A percentile compares a stretch with the other conserved stretches of the same genome.
Conservation (phyloP, 352 stramenopile species). For the Phytophthora niederhauseri region DNA sequence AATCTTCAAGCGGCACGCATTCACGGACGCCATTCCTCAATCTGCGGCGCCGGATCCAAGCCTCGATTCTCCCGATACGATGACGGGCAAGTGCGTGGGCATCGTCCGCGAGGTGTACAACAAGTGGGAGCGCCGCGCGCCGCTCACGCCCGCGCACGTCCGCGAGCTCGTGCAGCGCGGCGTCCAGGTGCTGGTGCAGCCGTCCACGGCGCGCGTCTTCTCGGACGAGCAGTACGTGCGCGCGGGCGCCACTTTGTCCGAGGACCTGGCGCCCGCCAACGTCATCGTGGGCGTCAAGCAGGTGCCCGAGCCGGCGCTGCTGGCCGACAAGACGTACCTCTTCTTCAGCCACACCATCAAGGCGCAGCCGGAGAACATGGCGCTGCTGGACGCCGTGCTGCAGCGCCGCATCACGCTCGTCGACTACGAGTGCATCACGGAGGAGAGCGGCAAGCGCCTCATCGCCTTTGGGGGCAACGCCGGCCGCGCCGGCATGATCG, state of each 20-base stretch:
- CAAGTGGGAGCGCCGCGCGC: slow-evolving; percentile 95
- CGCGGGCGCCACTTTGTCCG: slow-evolving; percentile 88
- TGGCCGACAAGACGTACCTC: slow-evolving; percentile 95
- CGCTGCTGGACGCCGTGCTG: slow-evolving; percentile 92
- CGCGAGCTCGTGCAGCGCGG: slow-evolving; percentile 78
- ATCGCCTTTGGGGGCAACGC: slow-evolving; percentile 96
- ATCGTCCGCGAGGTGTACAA: slow-evolving; percentile 96
- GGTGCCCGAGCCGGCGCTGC: slow-evolving; percentile 78
- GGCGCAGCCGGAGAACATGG: slow-evolving; percentile 96
- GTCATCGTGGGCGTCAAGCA: slow-evolving; percentile 97
- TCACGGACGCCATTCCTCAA: slow-evolving; percentile 20
- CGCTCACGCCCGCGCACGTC: slow-evolving; percentile 92
- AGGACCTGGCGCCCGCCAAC: slow-evolving; percentile 89
- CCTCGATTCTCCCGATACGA: neutral
- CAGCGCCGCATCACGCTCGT: slow-evolving; percentile 94
- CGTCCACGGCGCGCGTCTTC: slow-evolving; percentile 93
- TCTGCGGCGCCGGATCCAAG: slow-evolving; percentile 15
- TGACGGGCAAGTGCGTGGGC: slow-evolving; percentile 72
- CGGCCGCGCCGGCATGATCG: slow-evolving; percentile 94
- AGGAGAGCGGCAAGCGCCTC: slow-evolving; percentile 82
- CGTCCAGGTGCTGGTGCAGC: slow-evolving; percentile 94
- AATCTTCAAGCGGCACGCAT: slow-evolving; percentile 3
- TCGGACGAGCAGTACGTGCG: slow-evolving; percentile 92
- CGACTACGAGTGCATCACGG: slow-evolving; percentile 97
- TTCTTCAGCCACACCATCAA: slow-evolving; percentile 99